Conservation (phyloP, 495 filamentous ascomycete genomes). For the Trichocladium antarcticum region DNA sequence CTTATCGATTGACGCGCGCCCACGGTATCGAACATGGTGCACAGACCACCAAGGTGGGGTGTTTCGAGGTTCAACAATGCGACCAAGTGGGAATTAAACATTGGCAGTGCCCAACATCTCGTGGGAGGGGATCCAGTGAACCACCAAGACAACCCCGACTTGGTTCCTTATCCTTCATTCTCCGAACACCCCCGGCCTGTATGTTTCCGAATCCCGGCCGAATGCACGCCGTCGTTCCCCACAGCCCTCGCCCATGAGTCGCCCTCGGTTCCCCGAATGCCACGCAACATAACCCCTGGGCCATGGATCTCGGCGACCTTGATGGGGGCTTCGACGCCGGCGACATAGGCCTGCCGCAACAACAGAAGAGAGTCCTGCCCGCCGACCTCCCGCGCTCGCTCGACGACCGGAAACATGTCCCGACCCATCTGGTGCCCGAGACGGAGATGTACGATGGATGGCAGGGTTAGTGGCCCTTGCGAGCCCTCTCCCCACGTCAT, state of each 20-base stretch:
- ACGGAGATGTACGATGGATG: conserved; percentile 98
- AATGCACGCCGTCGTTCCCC: background rate
- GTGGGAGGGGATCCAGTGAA: conserved; percentile 3
- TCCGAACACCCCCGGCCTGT: background rate
- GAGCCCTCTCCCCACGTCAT: conserved; percentile 12
- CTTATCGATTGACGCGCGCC: conserved; percentile 6
- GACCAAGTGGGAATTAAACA: conserved; percentile 4
- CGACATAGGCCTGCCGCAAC: conserved; percentile 8
- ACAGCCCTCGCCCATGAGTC: background rate
- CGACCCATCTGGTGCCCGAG: conserved; percentile 50
- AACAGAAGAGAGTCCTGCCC: conserved; percentile 50
- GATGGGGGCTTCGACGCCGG: conserved; percentile 37
- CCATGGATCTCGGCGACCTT: conserved; percentile 49
- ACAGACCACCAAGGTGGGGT: conserved; percentile 11
- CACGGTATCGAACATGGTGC: conserved; percentile 4
- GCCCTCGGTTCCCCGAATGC: conserved; percentile 18
- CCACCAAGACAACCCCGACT: background rate
- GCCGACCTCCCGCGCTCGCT: conserved; percentile 81
- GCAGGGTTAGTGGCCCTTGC: conserved; percentile 58
- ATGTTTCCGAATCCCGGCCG: background rate
- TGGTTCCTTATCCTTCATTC: background rate
- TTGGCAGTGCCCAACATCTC: background rate
- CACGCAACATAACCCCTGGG: conserved; percentile 12
- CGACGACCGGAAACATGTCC: conserved; percentile 65
- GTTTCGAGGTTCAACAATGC: conserved; percentile 1